phyloP scores from a whole-genome alignment of 2,329 filamentous ascomycete genomes.

The Lomentospora prolificans region DNA sequence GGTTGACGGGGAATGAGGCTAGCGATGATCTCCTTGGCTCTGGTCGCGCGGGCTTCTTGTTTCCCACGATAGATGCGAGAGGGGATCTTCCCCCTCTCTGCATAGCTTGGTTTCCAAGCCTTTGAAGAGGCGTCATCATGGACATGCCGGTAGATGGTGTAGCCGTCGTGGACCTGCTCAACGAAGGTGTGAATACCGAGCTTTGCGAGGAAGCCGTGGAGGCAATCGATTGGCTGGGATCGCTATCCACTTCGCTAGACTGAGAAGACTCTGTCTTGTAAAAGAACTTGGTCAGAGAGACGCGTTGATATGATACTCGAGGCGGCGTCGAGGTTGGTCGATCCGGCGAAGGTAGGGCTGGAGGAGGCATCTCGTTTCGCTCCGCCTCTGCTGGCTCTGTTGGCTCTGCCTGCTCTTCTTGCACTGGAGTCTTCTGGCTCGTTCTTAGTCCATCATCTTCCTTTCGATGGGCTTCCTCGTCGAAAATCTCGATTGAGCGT shows the following conservation, averaged over 20 bases:
- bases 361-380: not conserved
- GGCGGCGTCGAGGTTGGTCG: not conserved
- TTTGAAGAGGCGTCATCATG: conserved; percentile 40
- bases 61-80: not conserved
- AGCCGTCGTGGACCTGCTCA: conserved; percentile 17
- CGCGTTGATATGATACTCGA: not conserved
- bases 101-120: conserved; percentile 38
- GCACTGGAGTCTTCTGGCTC: not conserved
- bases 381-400: not conserved
- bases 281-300: conserved; percentile 8
- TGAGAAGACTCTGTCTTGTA: not conserved
- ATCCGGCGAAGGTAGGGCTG: not conserved
- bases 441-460: not conserved
- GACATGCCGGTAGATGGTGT: conserved; percentile 33
- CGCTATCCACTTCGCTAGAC: not conserved
- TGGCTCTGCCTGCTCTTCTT: too few species aligned
- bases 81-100: conserved; percentile 17
- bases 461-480: conserved; percentile 24
- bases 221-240: conserved; percentile 11
- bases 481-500: conserved; percentile 34
- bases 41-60: not conserved
- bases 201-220: conserved; percentile 22
- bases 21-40: conserved; percentile 1
- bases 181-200: conserved; percentile 23
- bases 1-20: conserved; percentile 27